Evolutionary conservation across 495 filamentous ascomycete species (phyloP).

Genomic region (Podospora anserina): DNA sequence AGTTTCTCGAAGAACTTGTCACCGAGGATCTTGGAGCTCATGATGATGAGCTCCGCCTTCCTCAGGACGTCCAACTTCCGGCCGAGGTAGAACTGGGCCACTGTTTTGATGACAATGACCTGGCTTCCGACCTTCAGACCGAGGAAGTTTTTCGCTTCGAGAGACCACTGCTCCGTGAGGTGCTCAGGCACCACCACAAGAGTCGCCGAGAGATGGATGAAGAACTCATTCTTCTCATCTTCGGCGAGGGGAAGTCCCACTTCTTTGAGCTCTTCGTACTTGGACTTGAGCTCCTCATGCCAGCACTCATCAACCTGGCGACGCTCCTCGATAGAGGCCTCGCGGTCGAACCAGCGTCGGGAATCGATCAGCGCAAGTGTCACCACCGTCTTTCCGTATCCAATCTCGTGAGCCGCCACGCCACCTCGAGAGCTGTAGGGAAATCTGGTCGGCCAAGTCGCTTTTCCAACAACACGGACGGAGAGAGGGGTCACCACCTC

Average conservation of each 20-base stretch:
- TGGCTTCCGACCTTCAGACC: slow-evolving; percentile 25
- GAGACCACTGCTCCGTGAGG: slow-evolving; percentile 64
- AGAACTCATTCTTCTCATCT: slow-evolving; percentile 17
- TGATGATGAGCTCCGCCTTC: slow-evolving; percentile 56
- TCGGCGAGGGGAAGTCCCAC: not conserved
- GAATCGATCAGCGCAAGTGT: slow-evolving; percentile 62
- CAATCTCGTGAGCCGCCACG: slow-evolving; percentile 71
- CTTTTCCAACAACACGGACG: slow-evolving; percentile 61
- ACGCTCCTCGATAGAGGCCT: slow-evolving; percentile 17
- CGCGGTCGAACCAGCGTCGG: slow-evolving; percentile 36
- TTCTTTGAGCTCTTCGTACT: not conserved
- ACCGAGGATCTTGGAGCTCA: slow-evolving; percentile 30
- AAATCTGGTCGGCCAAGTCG: slow-evolving; percentile 41
- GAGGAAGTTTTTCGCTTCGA: slow-evolving; percentile 59
- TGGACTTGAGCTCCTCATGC: slow-evolving; percentile 9
- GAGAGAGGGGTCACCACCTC: slow-evolving; percentile 54
- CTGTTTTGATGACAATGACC: slow-evolving; percentile 43
- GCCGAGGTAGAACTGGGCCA: slow-evolving; percentile 21
- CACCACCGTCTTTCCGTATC: slow-evolving; percentile 80
- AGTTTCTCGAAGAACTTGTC: not conserved
- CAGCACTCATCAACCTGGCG: slow-evolving; percentile 12
- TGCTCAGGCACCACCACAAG: slow-evolving; percentile 64
- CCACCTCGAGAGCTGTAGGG: slow-evolving; percentile 55
- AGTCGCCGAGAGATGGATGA: slow-evolving; percentile 58
- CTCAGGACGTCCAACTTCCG: slow-evolving; percentile 34